Evolutionary conservation across 345 rosid species (phyloP), one percentile per base, ranked within the genome.

Genomic region (Populus deltoides): DNA sequence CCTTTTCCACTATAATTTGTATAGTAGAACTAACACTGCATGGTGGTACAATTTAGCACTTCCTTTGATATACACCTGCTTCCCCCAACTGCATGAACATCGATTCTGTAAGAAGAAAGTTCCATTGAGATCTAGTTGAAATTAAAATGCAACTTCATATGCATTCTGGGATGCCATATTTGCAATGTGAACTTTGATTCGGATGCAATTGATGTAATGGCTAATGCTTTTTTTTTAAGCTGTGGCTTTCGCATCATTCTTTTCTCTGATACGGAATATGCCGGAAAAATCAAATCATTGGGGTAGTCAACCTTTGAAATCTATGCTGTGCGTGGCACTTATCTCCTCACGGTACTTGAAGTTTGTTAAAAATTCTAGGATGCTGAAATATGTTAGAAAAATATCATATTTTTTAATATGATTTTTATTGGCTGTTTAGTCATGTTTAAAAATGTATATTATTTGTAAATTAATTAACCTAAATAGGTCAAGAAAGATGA

Each of bases 21-120:
- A 84, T 67, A 55, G 78, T 71, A 76, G 82, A 66, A 75, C 82
- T 83, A 79, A 83, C 85, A 67, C 7, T 76, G 77, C 51, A 66
- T 63, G 36, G 25, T 51, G 68, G 49, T 77, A 36, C 67, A 63
- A 13, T 66, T 11, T 49, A 71, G 72, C 73, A 43, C 29, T 57
- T 49, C 3, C 20, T 31, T 67, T 67, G 71, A 33, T 18, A 67
- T 7, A 36, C 38, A 59, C 17, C 24, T 76, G 77, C 65, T 68
- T 20, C 22, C 31, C 24, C 31, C 49, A 24, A 57, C 67, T 74
- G 66, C 17, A 10, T 4, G 38, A 38, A 31, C 13, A n/a, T 16
- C 11, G 22, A 43, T 12, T 36, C 33, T 73, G 2, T 57, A 41
- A 75, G 25, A 41, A 65, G 75, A 73, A 7, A 7, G 51, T 18